Evolutionary conservation across 148 eudicot species (phyloP).

Genomic region (Bassia scoparia): DNA sequence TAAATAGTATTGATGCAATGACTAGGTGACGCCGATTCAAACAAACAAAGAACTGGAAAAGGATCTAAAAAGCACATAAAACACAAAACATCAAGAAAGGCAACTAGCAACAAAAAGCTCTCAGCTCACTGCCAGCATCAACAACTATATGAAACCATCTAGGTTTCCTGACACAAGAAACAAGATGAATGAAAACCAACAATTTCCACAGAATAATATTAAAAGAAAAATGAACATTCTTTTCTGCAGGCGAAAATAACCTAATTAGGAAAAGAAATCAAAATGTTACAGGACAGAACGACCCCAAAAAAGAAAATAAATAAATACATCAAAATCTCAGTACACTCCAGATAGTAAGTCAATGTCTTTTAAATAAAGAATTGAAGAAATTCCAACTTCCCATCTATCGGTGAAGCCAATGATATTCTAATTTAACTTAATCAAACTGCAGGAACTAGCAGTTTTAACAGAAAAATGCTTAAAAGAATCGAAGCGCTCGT

Average conservation of each 20-base stretch:
- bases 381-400: too few species aligned
- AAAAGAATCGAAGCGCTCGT: too few species aligned
- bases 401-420: too few species aligned
- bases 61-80: background rate
- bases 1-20: background rate
- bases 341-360: background rate
- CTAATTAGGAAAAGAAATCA: background rate
- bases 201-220: background rate
- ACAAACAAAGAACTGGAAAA: background rate
- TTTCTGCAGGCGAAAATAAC: too few species aligned
- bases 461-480: too few species aligned
- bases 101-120: slow-evolving; percentile 89
- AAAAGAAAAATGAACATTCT: background rate
- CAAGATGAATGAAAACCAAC: background rate
- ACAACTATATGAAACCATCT: slow-evolving; percentile 98
- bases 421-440: too few species aligned
- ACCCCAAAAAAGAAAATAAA: too few species aligned
- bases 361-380: background rate
- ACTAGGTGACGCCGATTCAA: background rate
- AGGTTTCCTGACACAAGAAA: slow-evolving; percentile 62
- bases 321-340: background rate
- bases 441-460: too few species aligned
- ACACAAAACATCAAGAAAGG: background rate
- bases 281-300: background rate
- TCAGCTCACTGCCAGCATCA: slow-evolving; percentile 99